Percentiles rank a stretch among this genome's conserved stretches.
Conservation (phyloP, 495 filamentous ascomycete genomes). For the Sabuloglossum arenarium region DNA sequence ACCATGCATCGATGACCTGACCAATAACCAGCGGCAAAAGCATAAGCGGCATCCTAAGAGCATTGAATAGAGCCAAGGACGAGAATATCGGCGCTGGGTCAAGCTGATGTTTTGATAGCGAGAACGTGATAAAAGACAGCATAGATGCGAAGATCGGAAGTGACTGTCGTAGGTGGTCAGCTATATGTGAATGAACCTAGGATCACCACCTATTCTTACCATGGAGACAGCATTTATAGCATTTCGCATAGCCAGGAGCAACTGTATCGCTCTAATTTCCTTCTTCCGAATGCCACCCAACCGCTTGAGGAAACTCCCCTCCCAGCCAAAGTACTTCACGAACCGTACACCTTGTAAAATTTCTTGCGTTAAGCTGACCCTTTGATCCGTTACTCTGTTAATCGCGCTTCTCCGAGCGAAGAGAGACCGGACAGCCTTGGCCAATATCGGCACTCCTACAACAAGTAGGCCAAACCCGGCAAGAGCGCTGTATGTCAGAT, state of each 20-base stretch:
- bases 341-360: slow-evolving; percentile 9
- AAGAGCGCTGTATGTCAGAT: slow-evolving; percentile 9
- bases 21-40: slow-evolving; percentile 74
- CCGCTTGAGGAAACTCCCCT: slow-evolving; percentile 8
- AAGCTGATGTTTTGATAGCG: slow-evolving; percentile 48
- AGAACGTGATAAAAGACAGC: slow-evolving; percentile 86
- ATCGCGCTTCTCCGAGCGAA: slow-evolving; percentile 4
- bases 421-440: slow-evolving; percentile 3
- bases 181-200: not conserved
- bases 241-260: slow-evolving; percentile 7
- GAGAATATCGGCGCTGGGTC: slow-evolving; percentile 71
- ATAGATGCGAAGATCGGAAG: slow-evolving; percentile 86
- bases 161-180: slow-evolving; percentile 17
- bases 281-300: slow-evolving; percentile 4
- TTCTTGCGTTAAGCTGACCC: slow-evolving; percentile 10
- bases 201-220: slow-evolving; percentile 11
- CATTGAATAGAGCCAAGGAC: slow-evolving; percentile 82
- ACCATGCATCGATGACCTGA: slow-evolving; percentile 73
- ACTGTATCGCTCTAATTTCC: slow-evolving; percentile 8
- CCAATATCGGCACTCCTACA: slow-evolving; percentile 5
- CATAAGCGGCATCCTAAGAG: slow-evolving; percentile 72
- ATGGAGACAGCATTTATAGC: slow-evolving; percentile 27
- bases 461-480: slow-evolving; percentile 9
- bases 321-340: slow-evolving; percentile 11
- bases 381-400: slow-evolving; percentile 11